A percentile compares a stretch with the other conserved stretches of the same genome.
Evolutionary conservation across 2,329 filamentous ascomycete genomes (phyloP).

Genomic region (Pseudogymnoascus sp.): DNA sequence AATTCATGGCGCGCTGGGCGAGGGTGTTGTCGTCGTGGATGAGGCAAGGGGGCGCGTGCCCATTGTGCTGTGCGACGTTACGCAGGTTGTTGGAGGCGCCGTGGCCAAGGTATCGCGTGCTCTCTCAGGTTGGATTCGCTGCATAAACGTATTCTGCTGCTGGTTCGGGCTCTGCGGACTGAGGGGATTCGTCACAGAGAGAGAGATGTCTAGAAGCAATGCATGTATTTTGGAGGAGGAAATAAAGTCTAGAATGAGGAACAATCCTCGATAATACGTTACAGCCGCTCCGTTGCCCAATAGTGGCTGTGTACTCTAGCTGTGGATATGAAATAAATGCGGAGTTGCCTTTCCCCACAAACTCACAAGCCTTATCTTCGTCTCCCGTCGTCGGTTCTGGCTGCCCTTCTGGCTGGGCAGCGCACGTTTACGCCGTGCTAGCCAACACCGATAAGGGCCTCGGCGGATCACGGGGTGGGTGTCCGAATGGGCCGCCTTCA

Average conservation of each 20-base stretch:
- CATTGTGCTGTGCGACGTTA: conserved; percentile 6
- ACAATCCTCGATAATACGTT: background rate
- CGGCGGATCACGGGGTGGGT: conserved; percentile 2
- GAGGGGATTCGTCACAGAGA: background rate
- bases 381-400: background rate
- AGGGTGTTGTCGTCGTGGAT: background rate
- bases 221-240: background rate
- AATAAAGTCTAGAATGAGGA: conserved; percentile 1
- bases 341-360: conserved; percentile 8
- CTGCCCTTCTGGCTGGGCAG: background rate
- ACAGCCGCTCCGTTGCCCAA: background rate
- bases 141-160: background rate
- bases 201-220: background rate
- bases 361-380: conserved; percentile 7
- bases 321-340: conserved; percentile 2
- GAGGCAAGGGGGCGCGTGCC: conserved; percentile 1
- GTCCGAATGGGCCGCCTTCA: conserved; percentile 6
- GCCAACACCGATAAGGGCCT: background rate
- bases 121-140: background rate
- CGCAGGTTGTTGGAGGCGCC: background rate
- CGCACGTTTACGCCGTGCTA: background rate
- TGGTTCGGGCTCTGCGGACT: background rate
- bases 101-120: background rate
- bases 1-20: conserved; percentile 1
- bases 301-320: background rate